Conservation (phyloP, 176 grass and related monocot species). For the Triticum timopheevii region DNA sequence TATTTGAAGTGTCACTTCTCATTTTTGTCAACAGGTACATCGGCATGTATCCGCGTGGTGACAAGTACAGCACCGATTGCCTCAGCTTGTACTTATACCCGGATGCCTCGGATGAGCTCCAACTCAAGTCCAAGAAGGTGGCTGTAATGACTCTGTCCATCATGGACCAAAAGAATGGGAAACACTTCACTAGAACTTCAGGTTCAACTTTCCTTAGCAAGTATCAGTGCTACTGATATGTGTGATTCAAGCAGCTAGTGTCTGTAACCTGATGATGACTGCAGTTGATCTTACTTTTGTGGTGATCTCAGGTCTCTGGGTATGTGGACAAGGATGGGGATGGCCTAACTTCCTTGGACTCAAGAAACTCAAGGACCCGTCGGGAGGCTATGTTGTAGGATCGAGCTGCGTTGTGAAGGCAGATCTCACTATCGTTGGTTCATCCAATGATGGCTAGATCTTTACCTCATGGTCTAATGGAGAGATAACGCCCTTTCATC, state of each 20-base stretch:
- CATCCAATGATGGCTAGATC: neutral
- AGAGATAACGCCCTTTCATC: neutral
- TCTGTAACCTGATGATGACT: too few relatives aligned
- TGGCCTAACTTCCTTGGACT: neutral
- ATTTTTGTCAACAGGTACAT: conserved; percentile 9
- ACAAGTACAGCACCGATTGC: neutral
- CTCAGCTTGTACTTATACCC: neutral
- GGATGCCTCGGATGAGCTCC: neutral
- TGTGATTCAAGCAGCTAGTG: too few relatives aligned
- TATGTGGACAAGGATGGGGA: neutral
- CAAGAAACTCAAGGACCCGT: neutral
- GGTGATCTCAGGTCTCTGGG: neutral
- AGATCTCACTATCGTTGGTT: neutral
- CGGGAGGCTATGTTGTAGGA: neutral
- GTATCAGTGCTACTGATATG: neutral
- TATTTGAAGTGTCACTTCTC: neutral
- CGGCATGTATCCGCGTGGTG: conserved; percentile 5
- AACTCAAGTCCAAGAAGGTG: neutral
- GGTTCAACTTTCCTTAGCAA: neutral
- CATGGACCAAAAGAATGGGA: neutral
- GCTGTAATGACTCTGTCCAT: neutral
- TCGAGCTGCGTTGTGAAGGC: neutral
- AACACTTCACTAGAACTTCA: neutral
- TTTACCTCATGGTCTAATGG: neutral
- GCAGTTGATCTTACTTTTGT: neutral